Conservation (phyloP, 495 filamentous ascomycete species). For the Paragyromitra xinjiangensis region DNA sequence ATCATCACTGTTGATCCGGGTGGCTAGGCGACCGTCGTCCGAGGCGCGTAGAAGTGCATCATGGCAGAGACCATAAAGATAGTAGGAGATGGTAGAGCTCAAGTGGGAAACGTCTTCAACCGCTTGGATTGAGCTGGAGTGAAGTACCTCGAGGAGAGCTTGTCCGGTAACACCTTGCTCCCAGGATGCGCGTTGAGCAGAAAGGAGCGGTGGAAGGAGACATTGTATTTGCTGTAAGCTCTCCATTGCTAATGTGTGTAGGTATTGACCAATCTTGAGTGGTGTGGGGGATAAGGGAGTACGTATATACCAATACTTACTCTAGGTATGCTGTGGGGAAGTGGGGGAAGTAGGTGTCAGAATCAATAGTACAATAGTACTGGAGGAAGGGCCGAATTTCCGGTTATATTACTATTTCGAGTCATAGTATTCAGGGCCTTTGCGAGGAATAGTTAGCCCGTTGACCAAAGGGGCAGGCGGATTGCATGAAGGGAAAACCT, state of each 20-base stretch:
- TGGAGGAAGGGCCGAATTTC: too few species aligned
- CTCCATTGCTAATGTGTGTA: background rate
- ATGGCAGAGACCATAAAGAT: conserved; percentile 5
- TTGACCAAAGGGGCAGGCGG: too few species aligned
- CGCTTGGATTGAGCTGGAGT: background rate
- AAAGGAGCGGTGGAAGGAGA: conserved; percentile 6
- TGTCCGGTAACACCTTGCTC: conserved; percentile 11
- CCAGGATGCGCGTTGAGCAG: conserved; percentile 16
- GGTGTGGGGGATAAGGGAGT: too few species aligned
- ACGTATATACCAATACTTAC: too few species aligned
- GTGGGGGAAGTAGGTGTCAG: too few species aligned
- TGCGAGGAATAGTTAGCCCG: too few species aligned
- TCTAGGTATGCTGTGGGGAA: too few species aligned
- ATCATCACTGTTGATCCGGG: conserved; percentile 17
- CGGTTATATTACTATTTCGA: too few species aligned
- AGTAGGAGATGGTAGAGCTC: background rate
- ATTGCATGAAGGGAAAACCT: too few species aligned
- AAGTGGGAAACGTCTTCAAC: background rate
- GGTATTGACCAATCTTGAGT: background rate
- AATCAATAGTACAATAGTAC: too few species aligned
- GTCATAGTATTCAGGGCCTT: too few species aligned
- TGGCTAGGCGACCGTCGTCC: conserved; percentile 3
- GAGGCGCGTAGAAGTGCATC: conserved; percentile 7
- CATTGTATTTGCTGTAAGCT: background rate
- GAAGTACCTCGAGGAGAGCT: conserved; percentile 6